Evolutionary conservation across 1,284 basidiomycete species (phyloP), one percentile per base, ranked within the genome.

Genomic region (Filobasidium uniguttulatum): DNA sequence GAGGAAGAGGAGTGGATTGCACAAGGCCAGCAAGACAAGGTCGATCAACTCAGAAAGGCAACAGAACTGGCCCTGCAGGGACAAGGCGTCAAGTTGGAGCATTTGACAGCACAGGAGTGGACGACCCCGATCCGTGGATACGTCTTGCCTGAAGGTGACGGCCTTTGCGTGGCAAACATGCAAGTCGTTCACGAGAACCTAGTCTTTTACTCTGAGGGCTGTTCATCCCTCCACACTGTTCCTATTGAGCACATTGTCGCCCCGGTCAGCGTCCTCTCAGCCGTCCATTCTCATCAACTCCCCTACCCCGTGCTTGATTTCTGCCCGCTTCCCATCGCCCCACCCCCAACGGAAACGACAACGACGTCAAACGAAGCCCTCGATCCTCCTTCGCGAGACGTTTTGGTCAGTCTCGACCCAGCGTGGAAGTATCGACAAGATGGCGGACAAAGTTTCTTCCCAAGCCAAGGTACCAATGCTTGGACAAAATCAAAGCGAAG

Each of bases 161-260:
- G 67, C 1, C 57, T 71, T 5, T 65, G 61, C 40, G 55, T 71
- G 10, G 62, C 61, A 56, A 62, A 62, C 54, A 65, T 70, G 31
- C 49, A 58, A 25, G 56, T 47, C 15, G 52, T 67, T 0, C 64
- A 53, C 1, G 59, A 46, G 3, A 37, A 59, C 4, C 56, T 68
- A 10, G 38, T 68, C 12, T 69, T 70, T 56, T 66, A 62, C 49
- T 64, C 68, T 1, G 63, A 67, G 55, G 69, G 69, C 5, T 38
- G 33, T 15, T 52, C 49, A 8, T 51, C 46, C 26, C 48, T 41
- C 17, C 48, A 45, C 36, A 46, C 51, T 9, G 36, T 38, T 15
- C 38, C 38, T 5, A 37, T 40, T 23, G 12, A 8, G 9, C 34
- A 47, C 50, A n/a, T 38, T 45, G 23, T 34, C 22, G 19, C 40